Percentiles rank a stretch among this genome's conserved stretches.
Evolutionary conservation across 176 grass and related monocot genomes (phyloP).

Genomic region (Rhynchospora pubera): DNA sequence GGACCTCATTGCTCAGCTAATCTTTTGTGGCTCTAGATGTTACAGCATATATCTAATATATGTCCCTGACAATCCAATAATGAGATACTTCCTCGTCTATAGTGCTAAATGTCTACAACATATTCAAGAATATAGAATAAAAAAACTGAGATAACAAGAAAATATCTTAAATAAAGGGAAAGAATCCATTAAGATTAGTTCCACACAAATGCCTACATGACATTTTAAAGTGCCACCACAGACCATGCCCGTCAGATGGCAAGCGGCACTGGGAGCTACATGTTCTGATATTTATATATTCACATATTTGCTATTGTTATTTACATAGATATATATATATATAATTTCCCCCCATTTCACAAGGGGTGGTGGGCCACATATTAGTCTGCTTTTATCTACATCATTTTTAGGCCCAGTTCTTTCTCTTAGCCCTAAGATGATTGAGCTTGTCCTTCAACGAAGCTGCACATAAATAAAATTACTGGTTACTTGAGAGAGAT

Average conservation of each 20-base stretch:
- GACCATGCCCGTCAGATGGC: background rate
- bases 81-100: background rate
- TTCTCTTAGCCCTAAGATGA: slow-evolving; percentile 60
- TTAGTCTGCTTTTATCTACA: slow-evolving; percentile 46
- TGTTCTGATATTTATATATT: background rate
- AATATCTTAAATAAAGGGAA: background rate
- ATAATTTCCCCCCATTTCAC: slow-evolving; percentile 18
- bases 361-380: slow-evolving; percentile 18
- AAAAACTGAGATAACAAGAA: background rate
- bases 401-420: slow-evolving; percentile 63
- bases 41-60: background rate
- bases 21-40: background rate
- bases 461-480: slow-evolving; percentile 32
- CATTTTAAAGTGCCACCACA: background rate
- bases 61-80: background rate
- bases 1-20: no score
- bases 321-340: slow-evolving; percentile 9
- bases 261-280: background rate
- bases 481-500: background rate
- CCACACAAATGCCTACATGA: background rate
- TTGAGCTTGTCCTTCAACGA: slow-evolving; percentile 68
- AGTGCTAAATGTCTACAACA: background rate
- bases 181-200: slow-evolving; percentile 7
- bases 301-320: slow-evolving; percentile 10
- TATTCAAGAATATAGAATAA: background rate